Evolutionary conservation across 2,329 filamentous ascomycete genomes (phyloP), one percentile per base, ranked within the genome.

Genomic region (Pseudocercospora ulei): DNA sequence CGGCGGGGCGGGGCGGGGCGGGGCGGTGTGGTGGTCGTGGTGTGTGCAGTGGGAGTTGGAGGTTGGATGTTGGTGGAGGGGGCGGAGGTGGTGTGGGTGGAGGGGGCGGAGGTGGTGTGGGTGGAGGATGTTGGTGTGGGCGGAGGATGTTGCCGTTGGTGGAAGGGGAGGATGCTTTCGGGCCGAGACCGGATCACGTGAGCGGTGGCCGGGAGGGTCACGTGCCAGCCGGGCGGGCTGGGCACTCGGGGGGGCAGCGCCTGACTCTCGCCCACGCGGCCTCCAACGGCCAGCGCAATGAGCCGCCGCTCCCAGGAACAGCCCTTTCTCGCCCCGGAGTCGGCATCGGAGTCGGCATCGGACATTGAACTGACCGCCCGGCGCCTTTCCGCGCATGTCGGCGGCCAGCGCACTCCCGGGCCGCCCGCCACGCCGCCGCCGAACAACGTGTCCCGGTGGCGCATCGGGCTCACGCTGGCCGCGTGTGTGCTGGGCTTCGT

Each of bases 401-500:
- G 35, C 37, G 48, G 44, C 35, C 43, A 51, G 35, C 34, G 46
- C 35, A 48, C 48, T 14, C 48, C 50, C 17, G 28, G 37, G 17
- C 37, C 34, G 30, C 48, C 46, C 30, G 48, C 46, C 30, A 37
- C 36, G 14, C 36, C 31, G 7, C 43, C 37, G 9, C 38, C 38
- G 25, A 48, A 49, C 35, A 27, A 37, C 18, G 44, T 51, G 3
- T 41, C 46, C 8, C 39, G 33, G 18, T 35, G 46, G 11, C 38
- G 44, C 20, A 52, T 58, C 13, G 53, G 43, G 0, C 13, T 48
- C 7, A 49, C 53, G 3, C 44, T 59, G 17, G 13, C 46, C 2
- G 29, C 52, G 12, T 55, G 53, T 16, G 56, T 59, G 4, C 22
- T 52, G 4, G 56, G 56, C 11, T 54, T 58, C 35, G 50, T 49